A percentile compares a stretch with the other conserved stretches of the same genome.
Conservation (phyloP, 371 early-diverging fungal genomes). For the Capillidium rhysosporum region DNA sequence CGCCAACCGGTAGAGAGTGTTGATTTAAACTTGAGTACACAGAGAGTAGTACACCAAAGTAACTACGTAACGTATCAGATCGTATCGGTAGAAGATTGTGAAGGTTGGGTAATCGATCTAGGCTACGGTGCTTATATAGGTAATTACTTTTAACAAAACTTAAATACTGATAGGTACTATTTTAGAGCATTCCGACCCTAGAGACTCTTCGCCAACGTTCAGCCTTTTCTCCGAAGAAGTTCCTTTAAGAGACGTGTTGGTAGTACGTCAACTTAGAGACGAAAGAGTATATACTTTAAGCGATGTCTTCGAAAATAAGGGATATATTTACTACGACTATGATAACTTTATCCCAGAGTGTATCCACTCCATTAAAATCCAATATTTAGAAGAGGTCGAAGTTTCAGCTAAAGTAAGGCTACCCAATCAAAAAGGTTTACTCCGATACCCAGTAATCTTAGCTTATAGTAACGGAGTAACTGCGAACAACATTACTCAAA, state of each 20-base stretch:
- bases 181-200: not conserved
- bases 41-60: not conserved
- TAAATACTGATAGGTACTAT: too few species aligned
- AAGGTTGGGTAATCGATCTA: slow-evolving; percentile 1
- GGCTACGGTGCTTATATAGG: not conserved
- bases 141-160: too few species aligned
- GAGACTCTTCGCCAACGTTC: not conserved
- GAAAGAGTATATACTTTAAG: not conserved
- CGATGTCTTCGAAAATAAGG: too few species aligned
- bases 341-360: too few species aligned
- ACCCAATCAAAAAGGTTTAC: too few species aligned
- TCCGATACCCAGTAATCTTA: too few species aligned
- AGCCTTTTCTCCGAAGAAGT: not conserved
- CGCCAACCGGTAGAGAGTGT: not conserved
- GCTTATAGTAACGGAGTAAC: too few species aligned
- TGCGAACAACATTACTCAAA: too few species aligned
- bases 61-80: not conserved
- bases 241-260: not conserved
- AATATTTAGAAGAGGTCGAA: too few species aligned
- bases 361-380: too few species aligned
- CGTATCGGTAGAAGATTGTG: not conserved
- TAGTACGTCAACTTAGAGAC: not conserved
- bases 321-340: too few species aligned
- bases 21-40: not conserved
- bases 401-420: too few species aligned